phyloP scores from a whole-genome alignment of 371 early-diverging fungal species.

The Syncephalastrum contaminatum region DNA sequence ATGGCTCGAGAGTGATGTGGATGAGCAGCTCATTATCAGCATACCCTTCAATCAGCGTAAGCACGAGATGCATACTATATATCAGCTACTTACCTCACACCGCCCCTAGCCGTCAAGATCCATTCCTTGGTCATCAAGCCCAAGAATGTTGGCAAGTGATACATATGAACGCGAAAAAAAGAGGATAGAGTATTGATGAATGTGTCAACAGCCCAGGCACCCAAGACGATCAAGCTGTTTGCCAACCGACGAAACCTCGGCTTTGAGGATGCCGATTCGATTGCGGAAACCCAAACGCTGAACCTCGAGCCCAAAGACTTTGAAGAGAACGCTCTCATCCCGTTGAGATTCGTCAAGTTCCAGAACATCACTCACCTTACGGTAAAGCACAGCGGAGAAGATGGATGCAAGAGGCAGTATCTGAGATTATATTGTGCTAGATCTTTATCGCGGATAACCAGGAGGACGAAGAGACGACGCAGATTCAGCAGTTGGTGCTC shows the following conservation, averaged over 20 bases:
- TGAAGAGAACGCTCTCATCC: constrained; percentile 60
- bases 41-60: constrained; percentile 83
- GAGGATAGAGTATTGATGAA: too few relatives aligned
- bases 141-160: constrained; percentile 43
- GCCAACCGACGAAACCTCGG: constrained; percentile 78
- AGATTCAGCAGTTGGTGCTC: constrained; percentile 72
- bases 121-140: constrained; percentile 84
- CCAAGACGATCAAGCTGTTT: constrained; percentile 83
- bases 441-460: constrained; percentile 83
- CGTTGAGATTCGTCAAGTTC: constrained; percentile 90
- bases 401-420: too few relatives aligned
- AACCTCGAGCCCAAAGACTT: constrained; percentile 69
- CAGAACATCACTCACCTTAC: constrained; percentile 77
- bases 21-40: constrained; percentile 89
- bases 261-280: constrained; percentile 84
- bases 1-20: constrained; percentile 85
- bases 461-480: constrained; percentile 80
- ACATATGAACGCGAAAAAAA: not conserved
- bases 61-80: not conserved
- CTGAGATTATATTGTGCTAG: constrained; percentile 19
- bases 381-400: constrained; percentile 24
- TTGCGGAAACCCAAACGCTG: constrained; percentile 74
- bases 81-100: not conserved
- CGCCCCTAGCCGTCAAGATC: constrained; percentile 68
- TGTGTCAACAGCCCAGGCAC: constrained; percentile 65